phyloP scores from a whole-genome alignment of 345 rosid genomes.

The Schrenkiella parvula region DNA sequence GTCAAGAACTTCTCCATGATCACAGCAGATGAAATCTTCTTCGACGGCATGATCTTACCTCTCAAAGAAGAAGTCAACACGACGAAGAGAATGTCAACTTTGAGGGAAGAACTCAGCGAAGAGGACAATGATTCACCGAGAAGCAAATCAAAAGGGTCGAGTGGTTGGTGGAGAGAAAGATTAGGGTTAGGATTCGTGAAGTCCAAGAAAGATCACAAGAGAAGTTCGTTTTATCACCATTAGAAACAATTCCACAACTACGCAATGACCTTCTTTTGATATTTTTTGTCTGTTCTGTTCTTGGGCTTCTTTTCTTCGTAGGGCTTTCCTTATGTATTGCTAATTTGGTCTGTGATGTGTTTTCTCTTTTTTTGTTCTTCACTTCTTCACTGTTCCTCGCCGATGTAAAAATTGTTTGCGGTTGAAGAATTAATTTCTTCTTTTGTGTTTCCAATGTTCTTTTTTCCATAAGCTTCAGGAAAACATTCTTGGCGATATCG shows the following conservation, averaged over 20 bases:
- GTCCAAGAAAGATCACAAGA: slow-evolving; percentile 35
- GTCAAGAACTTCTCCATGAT: slow-evolving; percentile 52
- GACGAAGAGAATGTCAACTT: slow-evolving; percentile 47
- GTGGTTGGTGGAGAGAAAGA: slow-evolving; percentile 37
- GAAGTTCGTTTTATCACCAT: slow-evolving; percentile 18
- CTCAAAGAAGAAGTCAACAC: slow-evolving; percentile 41
- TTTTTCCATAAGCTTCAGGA: background rate
- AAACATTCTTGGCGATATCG: background rate
- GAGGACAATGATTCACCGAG: slow-evolving; percentile 24
- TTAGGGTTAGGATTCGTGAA: slow-evolving; percentile 33
- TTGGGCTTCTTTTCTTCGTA: background rate
- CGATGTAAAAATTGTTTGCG: slow-evolving; percentile 33
- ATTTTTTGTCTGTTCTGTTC: background rate
- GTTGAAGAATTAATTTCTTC: slow-evolving; percentile 30
- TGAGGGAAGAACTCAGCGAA: slow-evolving; percentile 61
- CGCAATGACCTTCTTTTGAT: background rate
- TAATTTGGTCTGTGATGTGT: background rate
- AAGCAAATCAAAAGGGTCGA: slow-evolving; percentile 29
- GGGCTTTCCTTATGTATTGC: background rate
- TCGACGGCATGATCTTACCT: slow-evolving; percentile 64
- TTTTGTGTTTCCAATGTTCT: background rate
- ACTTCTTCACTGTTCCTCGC: slow-evolving; percentile 25
- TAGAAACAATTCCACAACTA: background rate
- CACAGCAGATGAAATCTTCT: slow-evolving; percentile 82
- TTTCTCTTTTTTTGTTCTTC: background rate